These are phyloP conservation scores for Leccinum obscurum DNA, from an alignment of 768 basidiomycete genomes.

Conservation along the genomic window DNA sequence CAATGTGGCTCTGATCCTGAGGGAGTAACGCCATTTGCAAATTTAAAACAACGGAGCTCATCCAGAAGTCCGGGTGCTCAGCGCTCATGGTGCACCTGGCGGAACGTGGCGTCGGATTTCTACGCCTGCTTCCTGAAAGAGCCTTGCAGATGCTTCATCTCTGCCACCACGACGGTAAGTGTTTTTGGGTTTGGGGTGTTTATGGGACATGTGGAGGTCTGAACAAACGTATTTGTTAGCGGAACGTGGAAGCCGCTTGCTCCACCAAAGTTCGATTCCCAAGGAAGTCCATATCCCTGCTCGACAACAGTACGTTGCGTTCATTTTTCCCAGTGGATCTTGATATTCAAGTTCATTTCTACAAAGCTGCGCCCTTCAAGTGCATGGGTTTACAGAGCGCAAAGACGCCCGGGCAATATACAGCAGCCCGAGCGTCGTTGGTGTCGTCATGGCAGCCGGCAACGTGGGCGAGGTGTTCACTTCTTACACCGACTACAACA, in stretches of 20 bases:
- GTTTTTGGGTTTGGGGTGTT: background rate
- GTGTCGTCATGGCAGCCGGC: slow-evolving; percentile 94
- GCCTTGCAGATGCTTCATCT: slow-evolving; percentile 76
- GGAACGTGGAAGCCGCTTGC: slow-evolving; percentile 83
- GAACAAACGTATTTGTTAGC: slow-evolving; percentile 41
- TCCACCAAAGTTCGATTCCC: slow-evolving; percentile 77
- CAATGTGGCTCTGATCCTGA: slow-evolving; percentile 37
- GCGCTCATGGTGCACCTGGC: slow-evolving; percentile 27
- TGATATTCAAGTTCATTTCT: background rate
- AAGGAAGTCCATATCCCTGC: slow-evolving; percentile 72
- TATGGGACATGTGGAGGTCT: background rate
- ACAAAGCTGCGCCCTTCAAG: slow-evolving; percentile 81
- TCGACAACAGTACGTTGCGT: slow-evolving; percentile 51
- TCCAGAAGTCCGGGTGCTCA: background rate
- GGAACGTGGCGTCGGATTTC: slow-evolving; percentile 70
- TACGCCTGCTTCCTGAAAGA: slow-evolving; percentile 84
- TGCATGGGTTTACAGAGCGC: slow-evolving; percentile 98
- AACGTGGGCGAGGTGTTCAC: slow-evolving; percentile 87
- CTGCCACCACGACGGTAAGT: slow-evolving; percentile 85
- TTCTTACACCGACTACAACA: slow-evolving; percentile 84
- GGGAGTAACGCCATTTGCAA: slow-evolving; percentile 24
- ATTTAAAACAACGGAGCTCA: slow-evolving; percentile 1
- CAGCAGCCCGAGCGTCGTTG: slow-evolving; percentile 91
- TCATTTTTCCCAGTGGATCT: background rate
- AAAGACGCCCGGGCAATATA: slow-evolving; percentile 89